Base-by-base conservation (phyloP, 2,329 filamentous ascomycete species). In the Calonectria henricotiae region DNA sequence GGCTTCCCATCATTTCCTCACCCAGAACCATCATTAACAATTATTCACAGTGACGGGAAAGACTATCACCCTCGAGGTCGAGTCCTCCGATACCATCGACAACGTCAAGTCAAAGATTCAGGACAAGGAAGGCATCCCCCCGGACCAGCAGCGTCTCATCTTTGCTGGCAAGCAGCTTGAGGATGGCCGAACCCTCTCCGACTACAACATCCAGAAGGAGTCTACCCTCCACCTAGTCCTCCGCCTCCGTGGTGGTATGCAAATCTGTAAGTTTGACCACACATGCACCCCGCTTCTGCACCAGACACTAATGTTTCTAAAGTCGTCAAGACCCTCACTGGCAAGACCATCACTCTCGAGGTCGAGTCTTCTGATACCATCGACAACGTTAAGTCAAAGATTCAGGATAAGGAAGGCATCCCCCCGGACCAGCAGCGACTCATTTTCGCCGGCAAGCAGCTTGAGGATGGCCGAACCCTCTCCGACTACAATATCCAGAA, bases 71-170 rank as follows among this genome's bases (percentile, higher is more conserved):
- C 81, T 83, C 46, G 87, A 97, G 86, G 94, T 97, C 5, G 94
- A 97, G 83, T 95, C 93, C 0, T 94, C 91, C 2, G 95, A 98
- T 80, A 98, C 95, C 61, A 98, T 98, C 84, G 95, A 98, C 88
- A 98, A 98, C 73, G 96, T 98, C 39, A 98, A 98, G 92, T 91
- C 89, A 61, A 98, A 98, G 91, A 98, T 98, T 62, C 96, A 98
- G 85, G 96, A 98, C 81, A 98, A 98, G 91, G 96, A 98, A 86
- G 96, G 96, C 49, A 98, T 98, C 67, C 96, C 95, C 55, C 95
- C 95, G 12, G 95, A 98, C 81, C 95, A 98, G 85, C 95, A 98
- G 87, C 96, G 95, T 78, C 84, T 98, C 76, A 98, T 98, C 83
- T 98, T 98, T 77, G 95, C 95, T 51, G 96, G 96, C 71, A 98